These are phyloP conservation scores for Hymenoscyphus fructigenus DNA, from an alignment of 2,329 filamentous ascomycete genomes.

Conservation along the genomic window DNA sequence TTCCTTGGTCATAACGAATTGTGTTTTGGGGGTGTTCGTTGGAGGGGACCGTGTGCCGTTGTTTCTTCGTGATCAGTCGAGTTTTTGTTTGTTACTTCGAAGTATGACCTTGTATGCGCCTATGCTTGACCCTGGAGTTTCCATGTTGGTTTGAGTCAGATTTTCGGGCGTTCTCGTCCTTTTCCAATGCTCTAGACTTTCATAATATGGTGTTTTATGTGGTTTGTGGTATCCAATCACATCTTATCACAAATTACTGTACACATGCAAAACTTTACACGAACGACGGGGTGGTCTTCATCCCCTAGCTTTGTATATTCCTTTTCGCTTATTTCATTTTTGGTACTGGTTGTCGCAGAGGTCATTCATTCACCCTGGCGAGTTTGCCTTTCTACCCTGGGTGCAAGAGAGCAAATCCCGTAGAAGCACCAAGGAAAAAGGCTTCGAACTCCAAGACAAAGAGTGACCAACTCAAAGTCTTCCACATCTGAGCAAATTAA, in stretches of 20 bases:
- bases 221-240: neutral
- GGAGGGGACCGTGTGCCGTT: neutral
- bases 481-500: neutral
- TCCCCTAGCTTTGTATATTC: neutral
- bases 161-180: neutral
- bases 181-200: neutral
- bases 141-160: neutral
- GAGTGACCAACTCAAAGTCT: neutral
- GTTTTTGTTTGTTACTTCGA: neutral
- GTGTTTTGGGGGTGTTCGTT: neutral
- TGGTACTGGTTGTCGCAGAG: neutral
- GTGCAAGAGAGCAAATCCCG: neutral
- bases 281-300: neutral
- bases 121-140: neutral
- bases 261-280: neutral
- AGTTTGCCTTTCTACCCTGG: neutral
- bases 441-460: neutral
- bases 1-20: neutral
- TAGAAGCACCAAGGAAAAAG: neutral
- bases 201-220: neutral
- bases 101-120: neutral
- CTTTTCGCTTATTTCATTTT: neutral
- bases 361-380: neutral
- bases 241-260: neutral
- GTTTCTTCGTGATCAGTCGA: neutral